These are phyloP conservation scores for Pleoardoris graminearum DNA, from an alignment of 2,329 filamentous ascomycete genomes.

Conservation along the genomic window DNA sequence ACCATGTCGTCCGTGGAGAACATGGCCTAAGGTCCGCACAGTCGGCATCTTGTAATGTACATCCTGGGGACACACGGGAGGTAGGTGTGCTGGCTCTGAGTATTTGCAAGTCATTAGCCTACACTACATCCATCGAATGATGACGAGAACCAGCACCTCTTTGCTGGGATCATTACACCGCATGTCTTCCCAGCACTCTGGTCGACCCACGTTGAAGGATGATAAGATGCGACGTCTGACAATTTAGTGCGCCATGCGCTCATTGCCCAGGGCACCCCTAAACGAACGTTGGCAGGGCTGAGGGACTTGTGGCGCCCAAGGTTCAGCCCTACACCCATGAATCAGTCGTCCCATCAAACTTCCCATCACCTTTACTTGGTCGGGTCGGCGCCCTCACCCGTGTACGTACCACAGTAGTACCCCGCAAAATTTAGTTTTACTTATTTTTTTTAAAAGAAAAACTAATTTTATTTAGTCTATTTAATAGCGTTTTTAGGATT, in stretches of 20 bases:
- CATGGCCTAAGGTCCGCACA: not conserved
- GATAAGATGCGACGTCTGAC: not conserved
- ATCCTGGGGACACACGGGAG: not conserved
- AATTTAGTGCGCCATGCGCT: slow-evolving; percentile 2
- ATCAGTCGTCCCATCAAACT: not conserved
- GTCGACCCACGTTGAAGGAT: not conserved
- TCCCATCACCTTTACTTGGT: not conserved
- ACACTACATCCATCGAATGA: slow-evolving; percentile 6
- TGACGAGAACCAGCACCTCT: slow-evolving; percentile 9
- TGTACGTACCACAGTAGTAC: too few relatives aligned
- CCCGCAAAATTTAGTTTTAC: too few relatives aligned
- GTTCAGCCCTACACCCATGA: slow-evolving; percentile 9
- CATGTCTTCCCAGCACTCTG: slow-evolving; percentile 4
- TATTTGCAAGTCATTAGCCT: not conserved
- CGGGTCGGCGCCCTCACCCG: too few relatives aligned
- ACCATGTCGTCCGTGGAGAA: not conserved
- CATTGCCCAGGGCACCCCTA: not conserved
- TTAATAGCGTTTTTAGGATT: too few relatives aligned
- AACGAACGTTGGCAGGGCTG: slow-evolving; percentile 1
- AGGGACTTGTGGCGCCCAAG: slow-evolving; percentile 1
- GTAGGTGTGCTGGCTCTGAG: not conserved
- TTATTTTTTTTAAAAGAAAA: too few relatives aligned
- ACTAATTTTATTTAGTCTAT: too few relatives aligned
- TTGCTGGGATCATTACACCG: slow-evolving; percentile 19
- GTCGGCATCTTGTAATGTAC: not conserved